Percentiles rank a stretch among this genome's conserved stretches.
These are phyloP conservation scores for Lactifluus piperatus DNA, from an alignment of 768 basidiomycete species.

Conservation along the genomic window DNA sequence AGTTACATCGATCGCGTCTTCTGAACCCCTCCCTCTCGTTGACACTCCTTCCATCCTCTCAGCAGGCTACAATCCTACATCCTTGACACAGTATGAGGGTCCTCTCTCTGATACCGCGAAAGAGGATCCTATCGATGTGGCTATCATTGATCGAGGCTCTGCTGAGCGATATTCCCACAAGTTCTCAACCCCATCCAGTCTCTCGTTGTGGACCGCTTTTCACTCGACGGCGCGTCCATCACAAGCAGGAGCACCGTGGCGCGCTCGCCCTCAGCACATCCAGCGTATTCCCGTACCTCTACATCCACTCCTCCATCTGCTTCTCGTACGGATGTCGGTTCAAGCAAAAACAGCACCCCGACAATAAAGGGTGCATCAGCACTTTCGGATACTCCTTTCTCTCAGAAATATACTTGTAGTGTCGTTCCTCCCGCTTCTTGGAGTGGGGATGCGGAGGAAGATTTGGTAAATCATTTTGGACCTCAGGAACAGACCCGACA, in stretches of 20 bases:
- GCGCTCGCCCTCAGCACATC: slow-evolving; percentile 68
- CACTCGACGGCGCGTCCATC: slow-evolving; percentile 38
- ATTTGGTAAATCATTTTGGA: slow-evolving; percentile 88
- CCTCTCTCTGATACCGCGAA: slow-evolving; percentile 19
- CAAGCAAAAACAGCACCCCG: slow-evolving; percentile 37
- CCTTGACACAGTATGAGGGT: slow-evolving; percentile 20
- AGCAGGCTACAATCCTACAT: slow-evolving; percentile 23
- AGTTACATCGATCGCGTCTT: slow-evolving; percentile 37
- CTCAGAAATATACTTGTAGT: slow-evolving; percentile 59
- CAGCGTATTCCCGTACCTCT: slow-evolving; percentile 61
- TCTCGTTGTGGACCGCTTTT: slow-evolving; percentile 42
- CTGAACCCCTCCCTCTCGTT: slow-evolving; percentile 58
- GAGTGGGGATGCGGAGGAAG: slow-evolving; percentile 93
- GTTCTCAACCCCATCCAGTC: slow-evolving; percentile 52
- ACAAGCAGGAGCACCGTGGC: slow-evolving; percentile 58
- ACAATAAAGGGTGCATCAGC: slow-evolving; percentile 45
- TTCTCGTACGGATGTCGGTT: slow-evolving; percentile 54
- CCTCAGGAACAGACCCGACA: slow-evolving; percentile 90
- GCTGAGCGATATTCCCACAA: slow-evolving; percentile 33
- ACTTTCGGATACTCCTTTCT: slow-evolving; percentile 75
- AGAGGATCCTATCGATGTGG: slow-evolving; percentile 16
- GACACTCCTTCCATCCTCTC: slow-evolving; percentile 33
- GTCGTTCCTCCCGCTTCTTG: slow-evolving; percentile 76
- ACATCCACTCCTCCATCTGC: slow-evolving; percentile 49
- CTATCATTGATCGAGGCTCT: slow-evolving; percentile 26